These are phyloP conservation scores for Amylostereum chailletii DNA, from an alignment of 1,284 basidiomycete genomes.

Conservation along the genomic window DNA sequence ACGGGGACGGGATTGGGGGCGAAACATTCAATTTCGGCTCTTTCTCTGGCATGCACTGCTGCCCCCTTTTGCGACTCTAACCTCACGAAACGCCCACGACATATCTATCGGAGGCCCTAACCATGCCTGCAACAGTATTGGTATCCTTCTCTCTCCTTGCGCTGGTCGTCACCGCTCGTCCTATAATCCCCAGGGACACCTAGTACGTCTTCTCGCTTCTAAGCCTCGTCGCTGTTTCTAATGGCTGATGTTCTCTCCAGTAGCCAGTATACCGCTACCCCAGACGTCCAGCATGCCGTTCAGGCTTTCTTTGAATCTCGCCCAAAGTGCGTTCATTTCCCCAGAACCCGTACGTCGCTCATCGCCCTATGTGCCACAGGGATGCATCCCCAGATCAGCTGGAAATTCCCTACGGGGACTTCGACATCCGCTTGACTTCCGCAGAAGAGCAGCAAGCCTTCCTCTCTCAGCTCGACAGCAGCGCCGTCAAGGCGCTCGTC, in stretches of 20 bases:
- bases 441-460: conserved; percentile 22
- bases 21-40: background rate
- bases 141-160: conserved; percentile 33
- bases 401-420: conserved; percentile 11
- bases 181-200: conserved; percentile 22
- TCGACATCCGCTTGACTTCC: conserved; percentile 23
- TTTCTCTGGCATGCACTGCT: background rate
- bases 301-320: conserved; percentile 30
- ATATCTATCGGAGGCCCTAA: background rate
- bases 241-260: background rate
- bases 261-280: conserved; percentile 12
- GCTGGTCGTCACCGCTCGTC: conserved; percentile 37
- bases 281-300: conserved; percentile 23
- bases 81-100: background rate
- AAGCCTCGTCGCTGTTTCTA: conserved; percentile 1
- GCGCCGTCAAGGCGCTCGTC: conserved; percentile 25
- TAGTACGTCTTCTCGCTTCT: conserved; percentile 9
- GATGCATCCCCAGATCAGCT: conserved; percentile 14
- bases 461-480: conserved; percentile 21
- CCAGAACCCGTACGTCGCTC: background rate
- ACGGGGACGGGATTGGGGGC: no score
- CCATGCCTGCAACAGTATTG: conserved; percentile 33
- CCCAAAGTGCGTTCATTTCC: conserved; percentile 25
- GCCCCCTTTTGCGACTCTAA: background rate
- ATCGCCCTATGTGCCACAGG: conserved; percentile 11